Evolutionary conservation across 441 rosid species (phyloP), one percentile per base, ranked within the genome.

Genomic region (Jatropha multifida): DNA sequence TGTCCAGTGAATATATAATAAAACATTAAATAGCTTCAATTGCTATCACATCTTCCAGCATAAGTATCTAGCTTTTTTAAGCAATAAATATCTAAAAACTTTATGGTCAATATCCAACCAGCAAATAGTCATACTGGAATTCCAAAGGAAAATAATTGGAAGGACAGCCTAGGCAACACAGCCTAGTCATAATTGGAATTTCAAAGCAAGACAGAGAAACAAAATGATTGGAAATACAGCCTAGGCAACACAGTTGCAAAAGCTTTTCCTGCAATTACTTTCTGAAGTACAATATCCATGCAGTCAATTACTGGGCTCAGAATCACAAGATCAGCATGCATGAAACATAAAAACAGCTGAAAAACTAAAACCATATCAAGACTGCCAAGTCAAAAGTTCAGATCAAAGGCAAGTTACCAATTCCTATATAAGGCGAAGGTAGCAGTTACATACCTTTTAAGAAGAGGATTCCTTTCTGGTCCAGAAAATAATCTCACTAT

Each of bases 401-500:
- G 46, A 46, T 18, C 61, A 61, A 12, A 56, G 20, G 38, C 32
- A 73, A 38, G 15, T 42, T 42, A 13, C 60, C 59, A 51, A 63
- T 32, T 37, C 48, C 69, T 18, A 11, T 18, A 46, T 27, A 58
- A 46, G 41, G 42, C 48, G 4, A 61, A 46, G 40, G 63, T 54
- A 65, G 42, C 32, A 73, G 15, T 40, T 8, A 27, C 18, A 73
- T 87, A 94, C 97, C 97, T 88, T 84, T 68, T 75, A 75, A 88
- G 97, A 81, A 96, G 98, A 77, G 85, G 88, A 76, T 74, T 81
- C 86, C 93, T 83, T 72, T 90, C 97, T 15, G 84, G 85, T 75
- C 88, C 93, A 69, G 91, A 78, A 80, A 96, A 91, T 67, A 96
- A 82, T 80, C 79, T 82, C 71, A 87, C 91, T 73, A 96, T 87